Conservation (phyloP, 306 rosid genomes). For the Astragalus membranaceus region DNA sequence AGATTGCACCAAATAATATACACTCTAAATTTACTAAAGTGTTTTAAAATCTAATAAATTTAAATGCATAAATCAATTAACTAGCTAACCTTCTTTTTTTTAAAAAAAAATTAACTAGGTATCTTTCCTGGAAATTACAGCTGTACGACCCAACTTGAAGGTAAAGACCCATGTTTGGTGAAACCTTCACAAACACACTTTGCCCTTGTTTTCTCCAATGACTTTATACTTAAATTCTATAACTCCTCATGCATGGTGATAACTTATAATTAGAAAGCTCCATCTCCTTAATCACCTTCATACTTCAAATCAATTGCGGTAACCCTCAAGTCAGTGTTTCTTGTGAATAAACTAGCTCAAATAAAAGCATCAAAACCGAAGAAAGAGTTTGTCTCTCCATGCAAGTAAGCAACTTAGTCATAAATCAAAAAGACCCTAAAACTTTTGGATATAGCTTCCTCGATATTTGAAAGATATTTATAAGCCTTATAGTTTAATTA, state of each 20-base stretch:
- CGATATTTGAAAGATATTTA: neutral
- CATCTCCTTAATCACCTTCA: neutral
- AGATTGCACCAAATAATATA: too few species aligned
- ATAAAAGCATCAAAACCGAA: constrained; percentile 32
- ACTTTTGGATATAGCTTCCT: constrained; percentile 10
- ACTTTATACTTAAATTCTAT: constrained; percentile 35
- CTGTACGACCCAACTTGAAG: constrained; percentile 41
- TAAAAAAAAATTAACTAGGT: neutral
- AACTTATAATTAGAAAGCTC: constrained; percentile 7
- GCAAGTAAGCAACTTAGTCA: constrained; percentile 42
- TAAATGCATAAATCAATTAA: neutral
- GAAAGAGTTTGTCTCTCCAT: constrained; percentile 35
- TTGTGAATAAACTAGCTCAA: constrained; percentile 16
- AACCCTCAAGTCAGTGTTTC: constrained; percentile 35
- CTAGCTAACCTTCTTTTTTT: neutral
- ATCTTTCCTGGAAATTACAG: constrained; percentile 28
- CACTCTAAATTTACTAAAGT: neutral
- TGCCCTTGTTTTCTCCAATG: constrained; percentile 21
- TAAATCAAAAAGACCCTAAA: neutral
- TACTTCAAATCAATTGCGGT: constrained; percentile 10
- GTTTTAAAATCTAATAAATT: neutral
- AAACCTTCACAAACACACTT: constrained; percentile 64
- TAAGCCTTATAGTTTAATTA: neutral
- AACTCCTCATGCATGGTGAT: constrained; percentile 46
- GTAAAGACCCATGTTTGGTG: constrained; percentile 80